These are phyloP conservation scores for Umbellularia californica DNA, from an alignment of 164 flowering plant species.

Conservation along the genomic window DNA sequence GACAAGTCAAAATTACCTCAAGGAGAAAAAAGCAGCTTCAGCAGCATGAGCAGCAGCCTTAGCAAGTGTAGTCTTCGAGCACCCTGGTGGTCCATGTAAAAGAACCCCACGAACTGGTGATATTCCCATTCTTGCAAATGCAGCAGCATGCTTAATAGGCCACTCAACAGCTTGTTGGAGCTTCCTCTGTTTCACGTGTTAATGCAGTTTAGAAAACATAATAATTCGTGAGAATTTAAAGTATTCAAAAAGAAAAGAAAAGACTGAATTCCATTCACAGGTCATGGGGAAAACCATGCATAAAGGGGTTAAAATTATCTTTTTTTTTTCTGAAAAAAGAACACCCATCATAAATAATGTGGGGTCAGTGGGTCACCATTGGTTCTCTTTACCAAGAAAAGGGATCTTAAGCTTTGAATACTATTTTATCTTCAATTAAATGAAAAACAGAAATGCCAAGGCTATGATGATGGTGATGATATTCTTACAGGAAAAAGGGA, in stretches of 20 bases:
- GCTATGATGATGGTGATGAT: too few relatives aligned
- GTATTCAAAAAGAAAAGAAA: not conserved
- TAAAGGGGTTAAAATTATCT: too few relatives aligned
- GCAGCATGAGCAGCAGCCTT: slow-evolving; percentile 98
- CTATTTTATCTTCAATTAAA: too few relatives aligned
- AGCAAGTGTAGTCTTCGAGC: slow-evolving; percentile 97
- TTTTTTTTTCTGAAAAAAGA: too few relatives aligned
- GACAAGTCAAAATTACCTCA: slow-evolving; percentile 48
- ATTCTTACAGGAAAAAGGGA: not conserved
- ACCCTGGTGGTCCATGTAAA: slow-evolving; percentile 98
- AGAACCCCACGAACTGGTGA: slow-evolving; percentile 82
- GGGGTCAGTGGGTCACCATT: too few relatives aligned
- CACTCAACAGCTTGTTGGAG: slow-evolving; percentile 96
- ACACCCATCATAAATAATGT: too few relatives aligned
- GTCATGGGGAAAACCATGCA: too few relatives aligned
- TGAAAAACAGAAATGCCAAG: too few relatives aligned
- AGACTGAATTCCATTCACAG: too few relatives aligned
- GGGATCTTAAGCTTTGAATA: too few relatives aligned
- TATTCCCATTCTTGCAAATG: slow-evolving; percentile 73
- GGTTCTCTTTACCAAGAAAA: too few relatives aligned
- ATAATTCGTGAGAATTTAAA: not conserved
- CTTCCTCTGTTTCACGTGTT: slow-evolving; percentile 54
- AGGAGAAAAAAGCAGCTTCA: slow-evolving; percentile 80
- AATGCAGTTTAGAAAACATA: slow-evolving; percentile 1
- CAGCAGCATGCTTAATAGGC: slow-evolving; percentile 84